Percentiles rank a stretch among this genome's conserved stretches.
Evolutionary conservation across 352 stramenopile species (phyloP).

Genomic region (Pythium dissimile): DNA sequence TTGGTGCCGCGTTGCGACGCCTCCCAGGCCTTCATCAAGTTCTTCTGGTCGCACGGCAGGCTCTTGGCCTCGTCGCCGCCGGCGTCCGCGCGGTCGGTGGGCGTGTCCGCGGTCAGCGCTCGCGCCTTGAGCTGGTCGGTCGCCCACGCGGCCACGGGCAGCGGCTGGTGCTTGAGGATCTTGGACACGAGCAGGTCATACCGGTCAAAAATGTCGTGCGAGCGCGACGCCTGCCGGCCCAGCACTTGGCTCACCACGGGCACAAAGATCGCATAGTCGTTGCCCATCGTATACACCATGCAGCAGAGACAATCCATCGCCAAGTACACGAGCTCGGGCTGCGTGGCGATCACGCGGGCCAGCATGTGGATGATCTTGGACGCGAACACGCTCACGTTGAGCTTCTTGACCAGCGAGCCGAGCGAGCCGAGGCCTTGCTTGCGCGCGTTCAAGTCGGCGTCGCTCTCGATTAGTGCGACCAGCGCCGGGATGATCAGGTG

Average conservation of each 20-base stretch:
- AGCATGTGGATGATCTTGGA: slow-evolving; percentile 91
- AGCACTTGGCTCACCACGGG: slow-evolving; percentile 83
- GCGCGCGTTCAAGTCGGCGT: slow-evolving; percentile 73
- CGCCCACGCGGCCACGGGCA: slow-evolving; percentile 79
- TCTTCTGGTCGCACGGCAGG: slow-evolving; percentile 77
- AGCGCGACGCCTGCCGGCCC: slow-evolving; percentile 58
- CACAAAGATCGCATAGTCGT: slow-evolving; percentile 88
- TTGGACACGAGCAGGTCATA: slow-evolving; percentile 87
- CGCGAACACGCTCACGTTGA: slow-evolving; percentile 85
- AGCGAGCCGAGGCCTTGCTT: slow-evolving; percentile 82
- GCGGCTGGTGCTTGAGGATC: slow-evolving; percentile 83
- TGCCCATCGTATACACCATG: slow-evolving; percentile 88
- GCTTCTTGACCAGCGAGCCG: slow-evolving; percentile 84
- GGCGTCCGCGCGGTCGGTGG: slow-evolving; percentile 3
- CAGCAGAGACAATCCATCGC: slow-evolving; percentile 87
- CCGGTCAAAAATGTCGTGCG: slow-evolving; percentile 84
- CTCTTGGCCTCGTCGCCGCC: slow-evolving; percentile 68
- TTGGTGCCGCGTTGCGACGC: slow-evolving; percentile 81
- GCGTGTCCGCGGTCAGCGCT: background rate
- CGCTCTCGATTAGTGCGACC: slow-evolving; percentile 79
- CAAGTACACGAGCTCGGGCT: slow-evolving; percentile 81
- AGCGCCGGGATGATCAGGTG: slow-evolving; percentile 83
- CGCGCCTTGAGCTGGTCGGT: slow-evolving; percentile 50
- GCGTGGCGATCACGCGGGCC: slow-evolving; percentile 74
- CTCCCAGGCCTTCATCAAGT: slow-evolving; percentile 86